Evolutionary conservation across 179 eudicot species (phyloP), one percentile per base, ranked within the genome.

Genomic region (Patellifolia procumbens): DNA sequence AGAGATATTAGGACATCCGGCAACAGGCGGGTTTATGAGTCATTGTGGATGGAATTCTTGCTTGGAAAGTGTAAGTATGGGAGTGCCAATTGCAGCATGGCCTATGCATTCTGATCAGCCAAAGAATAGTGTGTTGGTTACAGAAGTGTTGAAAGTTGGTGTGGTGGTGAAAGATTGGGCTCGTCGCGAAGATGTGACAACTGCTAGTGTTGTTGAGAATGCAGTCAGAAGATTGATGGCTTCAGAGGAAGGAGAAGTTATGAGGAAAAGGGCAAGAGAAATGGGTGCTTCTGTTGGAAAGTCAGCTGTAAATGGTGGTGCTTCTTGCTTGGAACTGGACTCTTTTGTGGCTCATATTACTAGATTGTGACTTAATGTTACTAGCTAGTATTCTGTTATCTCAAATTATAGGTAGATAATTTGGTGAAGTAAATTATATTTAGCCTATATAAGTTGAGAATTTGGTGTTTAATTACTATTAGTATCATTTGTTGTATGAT

Each of bases 21-120:
- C 89, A 0, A 77, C 82, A 0, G 89, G 89, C 0, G 96, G 89
- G n/a, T 89, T 89, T 73, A 76, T 89, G 81, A 91, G 86, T 78
- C 93, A 89, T 58, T 89, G 96, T 65, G 91, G 96, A 2, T 91
- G 96, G 96, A 91, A 91, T 71, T 91, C 93, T 5, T 86, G 91
- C 72, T 45, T 87, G 29, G 96, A 91, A 76, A 88, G 92, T 26
- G 15, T 91, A 16, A 70, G 72, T 10, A 68, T 81, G 86, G 96
- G 96, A 5, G 91, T 89, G 13, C 86, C 97, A 4, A 79, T 91
- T 7, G 87, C 88, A 6, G 82, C 93, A n/a, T 91, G 93, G 93
- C 93, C 93, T 0, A 88, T 89, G 82, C 93, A 91, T 48, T 88
- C 89, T 0, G 96, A 91, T 62, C 92, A 91, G 45, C 90, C 92